phyloP scores from a whole-genome alignment of 345 rosid genomes.

The Euphorbia tirucalli region DNA sequence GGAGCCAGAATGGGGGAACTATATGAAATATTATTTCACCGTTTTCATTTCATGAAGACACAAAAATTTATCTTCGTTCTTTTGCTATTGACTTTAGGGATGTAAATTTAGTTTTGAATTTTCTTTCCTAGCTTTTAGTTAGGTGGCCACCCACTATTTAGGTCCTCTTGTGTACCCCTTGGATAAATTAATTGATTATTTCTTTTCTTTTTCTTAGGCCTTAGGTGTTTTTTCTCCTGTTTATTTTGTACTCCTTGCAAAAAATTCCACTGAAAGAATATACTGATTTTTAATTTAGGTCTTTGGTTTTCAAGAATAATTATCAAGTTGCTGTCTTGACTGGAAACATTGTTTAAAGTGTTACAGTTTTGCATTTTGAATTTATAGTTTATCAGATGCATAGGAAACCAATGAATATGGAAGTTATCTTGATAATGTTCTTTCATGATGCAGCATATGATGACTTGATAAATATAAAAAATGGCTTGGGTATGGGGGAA shows the following conservation, averaged over 20 bases:
- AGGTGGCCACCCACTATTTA: neutral
- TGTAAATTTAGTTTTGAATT: neutral
- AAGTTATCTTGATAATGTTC: neutral
- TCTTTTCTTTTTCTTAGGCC: neutral
- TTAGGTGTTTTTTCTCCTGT: neutral
- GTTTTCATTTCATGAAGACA: neutral
- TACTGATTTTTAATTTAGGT: neutral
- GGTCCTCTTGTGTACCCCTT: neutral
- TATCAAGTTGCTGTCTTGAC: neutral
- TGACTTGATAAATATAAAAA: conserved; percentile 49
- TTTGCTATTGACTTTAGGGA: neutral
- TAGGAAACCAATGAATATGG: neutral
- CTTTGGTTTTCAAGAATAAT: neutral
- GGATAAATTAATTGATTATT: neutral
- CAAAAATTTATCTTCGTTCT: too few species aligned
- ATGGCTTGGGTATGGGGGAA: conserved; percentile 62
- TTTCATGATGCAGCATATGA: conserved; percentile 46
- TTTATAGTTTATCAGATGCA: neutral
- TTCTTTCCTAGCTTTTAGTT: neutral
- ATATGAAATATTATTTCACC: too few species aligned
- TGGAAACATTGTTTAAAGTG: neutral
- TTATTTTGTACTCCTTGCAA: neutral
- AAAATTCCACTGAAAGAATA: neutral
- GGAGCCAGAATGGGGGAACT: neutral
- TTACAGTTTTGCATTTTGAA: neutral